These are phyloP conservation scores for Nelumbo lutea DNA, from an alignment of 164 flowering plant genomes.

Conservation along the genomic window DNA sequence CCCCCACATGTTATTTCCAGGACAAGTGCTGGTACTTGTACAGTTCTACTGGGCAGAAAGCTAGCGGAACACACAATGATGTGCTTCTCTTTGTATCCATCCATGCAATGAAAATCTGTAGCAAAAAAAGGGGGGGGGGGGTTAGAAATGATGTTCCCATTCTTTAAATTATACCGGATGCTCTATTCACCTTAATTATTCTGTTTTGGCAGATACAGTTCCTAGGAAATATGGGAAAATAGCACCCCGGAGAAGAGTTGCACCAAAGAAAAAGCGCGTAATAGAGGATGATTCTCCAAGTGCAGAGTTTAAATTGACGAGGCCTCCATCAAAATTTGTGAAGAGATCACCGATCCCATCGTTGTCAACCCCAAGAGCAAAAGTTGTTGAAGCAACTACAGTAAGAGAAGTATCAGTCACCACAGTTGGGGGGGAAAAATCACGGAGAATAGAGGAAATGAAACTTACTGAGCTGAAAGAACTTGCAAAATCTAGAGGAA, in stretches of 20 bases:
- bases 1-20: too few relatives aligned
- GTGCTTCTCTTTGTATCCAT: too few relatives aligned
- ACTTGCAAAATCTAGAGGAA: conserved; percentile 55
- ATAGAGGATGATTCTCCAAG: conserved; percentile 7
- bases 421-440: conserved; percentile 6
- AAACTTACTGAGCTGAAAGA: conserved; percentile 55
- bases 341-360: conserved; percentile 55
- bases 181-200: not conserved
- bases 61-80: too few relatives aligned
- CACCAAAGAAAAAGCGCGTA: conserved; percentile 16
- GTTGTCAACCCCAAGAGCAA: conserved; percentile 19
- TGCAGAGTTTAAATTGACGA: conserved; percentile 20
- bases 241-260: conserved; percentile 13
- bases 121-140: not conserved
- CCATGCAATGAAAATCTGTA: too few relatives aligned
- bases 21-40: too few relatives aligned
- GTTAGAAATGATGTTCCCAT: not conserved
- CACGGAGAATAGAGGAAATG: conserved; percentile 31
- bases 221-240: conserved; percentile 13
- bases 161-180: not conserved
- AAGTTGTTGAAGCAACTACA: conserved; percentile 7
- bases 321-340: conserved; percentile 53
- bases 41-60: too few relatives aligned
- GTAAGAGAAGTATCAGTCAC: conserved; percentile 8
- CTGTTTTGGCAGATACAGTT: conserved; percentile 19